Conservation (phyloP, 2,329 filamentous ascomycete species). For the Aphanoascus verrucosus region DNA sequence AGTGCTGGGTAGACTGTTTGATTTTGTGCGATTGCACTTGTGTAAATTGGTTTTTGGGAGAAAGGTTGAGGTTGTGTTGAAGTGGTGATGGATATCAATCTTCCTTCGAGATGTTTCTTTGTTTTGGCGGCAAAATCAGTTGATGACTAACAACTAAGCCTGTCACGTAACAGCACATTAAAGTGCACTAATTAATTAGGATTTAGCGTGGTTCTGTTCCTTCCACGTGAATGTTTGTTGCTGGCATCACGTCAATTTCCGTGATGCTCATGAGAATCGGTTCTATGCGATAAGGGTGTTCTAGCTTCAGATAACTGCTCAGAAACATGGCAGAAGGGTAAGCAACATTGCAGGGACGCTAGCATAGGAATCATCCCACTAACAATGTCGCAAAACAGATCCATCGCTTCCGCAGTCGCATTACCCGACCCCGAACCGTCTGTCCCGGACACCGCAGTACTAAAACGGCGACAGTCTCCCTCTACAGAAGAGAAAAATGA, state of each 20-base stretch:
- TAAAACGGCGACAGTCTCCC: constrained; percentile 44
- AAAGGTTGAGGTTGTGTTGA: too few species aligned
- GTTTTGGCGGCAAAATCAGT: too few species aligned
- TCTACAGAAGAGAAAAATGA: constrained; percentile 33
- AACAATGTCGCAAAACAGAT: constrained; percentile 26
- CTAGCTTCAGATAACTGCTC: background rate
- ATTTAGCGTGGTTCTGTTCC: too few species aligned
- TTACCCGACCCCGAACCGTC: constrained; percentile 35
- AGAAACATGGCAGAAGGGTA: constrained; percentile 14
- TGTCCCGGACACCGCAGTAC: constrained; percentile 26
- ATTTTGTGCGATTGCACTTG: background rate
- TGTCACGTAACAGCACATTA: too few species aligned
- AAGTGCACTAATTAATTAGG: too few species aligned
- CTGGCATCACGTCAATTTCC: background rate
- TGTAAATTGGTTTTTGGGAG: background rate
- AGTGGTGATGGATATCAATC: too few species aligned
- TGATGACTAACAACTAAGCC: too few species aligned
- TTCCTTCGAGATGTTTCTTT: too few species aligned
- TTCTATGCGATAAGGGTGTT: background rate
- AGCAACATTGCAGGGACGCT: background rate
- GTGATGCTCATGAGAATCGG: background rate
- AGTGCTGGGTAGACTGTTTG: background rate
- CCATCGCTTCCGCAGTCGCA: constrained; percentile 45
- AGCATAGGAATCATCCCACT: background rate
- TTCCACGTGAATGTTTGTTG: background rate